Evolutionary conservation across 2,329 filamentous ascomycete genomes (phyloP).

Genomic region (Diaporthe ilicicola): DNA sequence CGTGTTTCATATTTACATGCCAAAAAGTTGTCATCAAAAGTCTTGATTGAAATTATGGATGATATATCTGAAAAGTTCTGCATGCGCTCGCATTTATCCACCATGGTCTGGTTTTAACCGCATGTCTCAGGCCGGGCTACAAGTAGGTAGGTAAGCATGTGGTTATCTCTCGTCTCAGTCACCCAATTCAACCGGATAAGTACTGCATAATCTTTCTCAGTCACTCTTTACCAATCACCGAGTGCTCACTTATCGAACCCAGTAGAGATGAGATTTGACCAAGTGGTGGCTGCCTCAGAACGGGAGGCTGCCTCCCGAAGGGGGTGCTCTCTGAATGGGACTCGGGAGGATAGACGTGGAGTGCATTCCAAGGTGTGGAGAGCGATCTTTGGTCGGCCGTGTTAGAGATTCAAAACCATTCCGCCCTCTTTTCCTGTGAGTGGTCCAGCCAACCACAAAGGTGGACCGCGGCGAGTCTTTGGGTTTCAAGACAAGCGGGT

Average conservation of each 20-base stretch:
- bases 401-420: conserved; percentile 12
- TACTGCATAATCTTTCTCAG: neutral
- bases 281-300: neutral
- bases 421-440: neutral
- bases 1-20: no score
- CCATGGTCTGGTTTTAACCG: no score
- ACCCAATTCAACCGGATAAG: no score
- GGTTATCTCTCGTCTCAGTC: no score
- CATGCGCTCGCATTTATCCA: no score
- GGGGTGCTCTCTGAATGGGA: neutral
- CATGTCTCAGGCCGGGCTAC: no score
- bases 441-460: conserved; percentile 2
- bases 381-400: neutral
- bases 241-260: neutral
- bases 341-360: neutral
- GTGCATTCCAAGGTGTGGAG: neutral
- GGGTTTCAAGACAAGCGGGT: conserved; percentile 15
- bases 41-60: no score
- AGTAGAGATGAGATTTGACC: neutral
- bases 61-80: no score
- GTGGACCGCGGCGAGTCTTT: neutral
- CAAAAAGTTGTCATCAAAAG: no score
- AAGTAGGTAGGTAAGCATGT: no score
- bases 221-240: neutral
- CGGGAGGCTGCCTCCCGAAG: neutral